Evolutionary conservation across 2,329 filamentous ascomycete genomes (phyloP), one percentile per base, ranked within the genome.

Genomic region (Colletotrichum sublineola): DNA sequence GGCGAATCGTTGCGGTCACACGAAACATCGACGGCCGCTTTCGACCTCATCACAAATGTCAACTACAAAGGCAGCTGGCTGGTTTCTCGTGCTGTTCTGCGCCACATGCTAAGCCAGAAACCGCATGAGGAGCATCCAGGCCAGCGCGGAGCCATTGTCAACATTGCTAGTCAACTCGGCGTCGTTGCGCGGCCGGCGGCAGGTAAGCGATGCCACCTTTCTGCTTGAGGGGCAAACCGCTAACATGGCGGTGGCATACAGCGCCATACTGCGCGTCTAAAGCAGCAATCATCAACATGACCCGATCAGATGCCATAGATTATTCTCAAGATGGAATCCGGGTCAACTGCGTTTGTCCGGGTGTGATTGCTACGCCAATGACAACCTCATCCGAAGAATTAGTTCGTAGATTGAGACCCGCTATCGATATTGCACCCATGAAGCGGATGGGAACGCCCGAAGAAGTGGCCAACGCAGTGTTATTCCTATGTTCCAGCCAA

Each of bases 341-440:
- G 18, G 76, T 83, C 33, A 84, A 93, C 80, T 92, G 89, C 38
- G 87, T 93, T 68, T 91, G 89, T 56, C 91, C 92, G 0, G 91
- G 92, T 0, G 91, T 92, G 75, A 92, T 87, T 53, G 82, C 83
- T 50, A 87, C 85, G 3, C 84, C 84, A 0, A 83, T 87, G 81
- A 85, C 84, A 5, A 84, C 80, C 14, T 78, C 80, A 8, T 81
- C 80, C 2, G 75, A 80, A 6, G 84, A 86, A 64, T 76, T 83
- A 2, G 78, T 77, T 2, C 78, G 82, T 53, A 75, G 80, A n/a
- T 66, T 86, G n/a, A 79, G 75, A 33, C 83, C 83, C 0, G 83
- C 83, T 0, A 79, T 84, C 31, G 77, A 84, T 2, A 86, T 85
- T 48, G 85, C 86, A 1, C 86, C 86, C 0, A 86, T 88, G 85